A percentile compares a stretch with the other conserved stretches of the same genome.
These are phyloP conservation scores for Neoconidiobolus thromboides DNA, from an alignment of 371 early-diverging fungal species.

Conservation along the genomic window DNA sequence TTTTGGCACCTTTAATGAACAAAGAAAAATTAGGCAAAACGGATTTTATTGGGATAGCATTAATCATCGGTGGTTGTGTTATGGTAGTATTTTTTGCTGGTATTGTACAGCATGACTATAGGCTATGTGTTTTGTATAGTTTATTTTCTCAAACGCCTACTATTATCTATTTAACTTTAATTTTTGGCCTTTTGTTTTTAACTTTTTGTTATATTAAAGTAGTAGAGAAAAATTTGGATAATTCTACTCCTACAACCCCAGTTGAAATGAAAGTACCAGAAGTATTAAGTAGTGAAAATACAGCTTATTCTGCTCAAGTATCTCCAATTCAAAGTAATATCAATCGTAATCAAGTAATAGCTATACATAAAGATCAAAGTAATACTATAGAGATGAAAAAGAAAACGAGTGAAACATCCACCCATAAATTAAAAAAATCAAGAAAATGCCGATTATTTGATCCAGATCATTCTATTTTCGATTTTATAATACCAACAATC, in stretches of 20 bases:
- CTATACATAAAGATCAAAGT: too few species aligned
- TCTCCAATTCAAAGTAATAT: neutral
- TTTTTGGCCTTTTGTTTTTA: slow-evolving; percentile 25
- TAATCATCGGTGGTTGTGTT: slow-evolving; percentile 60
- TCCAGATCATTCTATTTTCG: neutral
- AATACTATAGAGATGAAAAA: neutral
- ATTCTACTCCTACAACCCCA: neutral
- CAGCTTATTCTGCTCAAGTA: slow-evolving; percentile 1
- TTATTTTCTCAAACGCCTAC: slow-evolving; percentile 44
- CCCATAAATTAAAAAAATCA: neutral
- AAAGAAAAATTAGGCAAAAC: slow-evolving; percentile 33
- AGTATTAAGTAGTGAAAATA: neutral
- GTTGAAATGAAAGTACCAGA: neutral
- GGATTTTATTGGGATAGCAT: slow-evolving; percentile 51
- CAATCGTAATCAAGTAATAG: too few species aligned
- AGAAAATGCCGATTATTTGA: neutral
- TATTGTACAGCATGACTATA: slow-evolving; percentile 31
- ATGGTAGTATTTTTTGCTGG: slow-evolving; percentile 57
- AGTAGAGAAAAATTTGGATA: slow-evolving; percentile 37
- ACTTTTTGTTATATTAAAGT: slow-evolving; percentile 29
- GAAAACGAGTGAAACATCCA: neutral
- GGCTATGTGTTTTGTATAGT: slow-evolving; percentile 51
- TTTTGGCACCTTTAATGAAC: slow-evolving; percentile 71
- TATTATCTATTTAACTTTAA: slow-evolving; percentile 43
- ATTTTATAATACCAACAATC: neutral